These are phyloP conservation scores for Pleomassaria siparia DNA, from an alignment of 2,329 filamentous ascomycete genomes.

Conservation along the genomic window DNA sequence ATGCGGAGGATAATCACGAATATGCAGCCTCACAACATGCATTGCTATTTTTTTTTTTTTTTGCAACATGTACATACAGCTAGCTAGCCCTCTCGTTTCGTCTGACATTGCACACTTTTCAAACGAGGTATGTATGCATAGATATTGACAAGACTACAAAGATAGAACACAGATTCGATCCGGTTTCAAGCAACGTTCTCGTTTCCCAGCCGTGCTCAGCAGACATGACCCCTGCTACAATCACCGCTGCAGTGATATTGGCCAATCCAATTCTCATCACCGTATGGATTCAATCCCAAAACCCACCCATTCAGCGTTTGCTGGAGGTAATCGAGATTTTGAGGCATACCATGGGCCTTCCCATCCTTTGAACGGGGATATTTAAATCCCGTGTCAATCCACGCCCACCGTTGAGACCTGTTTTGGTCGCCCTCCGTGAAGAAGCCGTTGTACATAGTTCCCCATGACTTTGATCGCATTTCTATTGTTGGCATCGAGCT, in stretches of 20 bases:
- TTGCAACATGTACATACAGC: too few relatives aligned
- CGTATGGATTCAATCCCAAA: neutral
- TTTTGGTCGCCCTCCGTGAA: neutral
- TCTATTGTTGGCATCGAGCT: neutral
- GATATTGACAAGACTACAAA: too few relatives aligned
- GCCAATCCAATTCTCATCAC: neutral
- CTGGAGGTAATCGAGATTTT: neutral
- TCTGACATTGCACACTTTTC: too few relatives aligned
- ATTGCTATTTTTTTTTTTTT: too few relatives aligned
- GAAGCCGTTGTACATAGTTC: conserved; percentile 1
- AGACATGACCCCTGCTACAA: neutral
- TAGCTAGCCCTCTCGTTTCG: too few relatives aligned
- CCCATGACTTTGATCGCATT: conserved; percentile 1
- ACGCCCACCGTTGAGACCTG: neutral
- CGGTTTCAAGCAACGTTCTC: neutral
- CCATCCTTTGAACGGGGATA: conserved; percentile 1
- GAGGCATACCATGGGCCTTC: neutral
- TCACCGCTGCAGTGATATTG: conserved; percentile 1
- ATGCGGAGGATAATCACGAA: too few relatives aligned
- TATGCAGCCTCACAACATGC: too few relatives aligned
- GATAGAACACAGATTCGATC: neutral
- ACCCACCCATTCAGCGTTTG: neutral
- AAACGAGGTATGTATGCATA: too few relatives aligned
- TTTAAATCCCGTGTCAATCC: neutral
- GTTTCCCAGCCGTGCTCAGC: neutral